Conservation (phyloP, 1,139 yeast genomes). For the Geotrichum fermentans region DNA sequence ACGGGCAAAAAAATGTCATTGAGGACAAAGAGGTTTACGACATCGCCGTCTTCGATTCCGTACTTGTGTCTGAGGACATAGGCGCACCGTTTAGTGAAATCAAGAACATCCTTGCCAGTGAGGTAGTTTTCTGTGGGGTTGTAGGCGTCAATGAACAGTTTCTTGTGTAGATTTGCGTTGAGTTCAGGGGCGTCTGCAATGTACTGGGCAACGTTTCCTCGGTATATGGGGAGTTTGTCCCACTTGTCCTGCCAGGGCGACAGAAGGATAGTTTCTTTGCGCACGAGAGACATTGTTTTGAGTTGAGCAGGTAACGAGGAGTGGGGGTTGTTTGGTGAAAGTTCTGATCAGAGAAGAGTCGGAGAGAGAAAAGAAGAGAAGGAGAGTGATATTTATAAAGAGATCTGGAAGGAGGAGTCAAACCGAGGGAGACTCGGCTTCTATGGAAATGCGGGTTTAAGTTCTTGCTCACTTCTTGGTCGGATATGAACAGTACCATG, state of each 20-base stretch:
- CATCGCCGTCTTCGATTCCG: slow-evolving; percentile 31
- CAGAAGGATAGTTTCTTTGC: slow-evolving; percentile 5
- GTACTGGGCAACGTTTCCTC: slow-evolving; percentile 29
- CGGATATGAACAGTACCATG: too few relatives aligned
- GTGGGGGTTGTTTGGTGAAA: too few relatives aligned
- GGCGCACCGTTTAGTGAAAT: slow-evolving; percentile 26
- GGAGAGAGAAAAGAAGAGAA: neutral
- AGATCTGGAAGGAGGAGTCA: too few relatives aligned
- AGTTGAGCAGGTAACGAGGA: neutral
- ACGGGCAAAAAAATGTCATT: slow-evolving; percentile 33
- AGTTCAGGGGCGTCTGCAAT: slow-evolving; percentile 23
- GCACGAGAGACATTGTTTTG: neutral
- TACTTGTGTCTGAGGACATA: slow-evolving; percentile 27
- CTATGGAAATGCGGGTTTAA: too few relatives aligned
- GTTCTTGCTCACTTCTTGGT: too few relatives aligned
- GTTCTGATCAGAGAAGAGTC: neutral
- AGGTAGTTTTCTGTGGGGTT: slow-evolving; percentile 24
- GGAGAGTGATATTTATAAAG: neutral
- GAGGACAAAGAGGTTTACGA: slow-evolving; percentile 33
- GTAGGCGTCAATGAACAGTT: slow-evolving; percentile 29
- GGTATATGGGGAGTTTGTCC: slow-evolving; percentile 11
- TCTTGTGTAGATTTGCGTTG: slow-evolving; percentile 19
- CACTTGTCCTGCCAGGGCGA: slow-evolving; percentile 12
- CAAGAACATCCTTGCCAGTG: slow-evolving; percentile 26
- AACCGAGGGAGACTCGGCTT: too few relatives aligned